Evolutionary conservation across 2,329 filamentous ascomycete genomes (phyloP).

Genomic region (Calonectria henricotiae): DNA sequence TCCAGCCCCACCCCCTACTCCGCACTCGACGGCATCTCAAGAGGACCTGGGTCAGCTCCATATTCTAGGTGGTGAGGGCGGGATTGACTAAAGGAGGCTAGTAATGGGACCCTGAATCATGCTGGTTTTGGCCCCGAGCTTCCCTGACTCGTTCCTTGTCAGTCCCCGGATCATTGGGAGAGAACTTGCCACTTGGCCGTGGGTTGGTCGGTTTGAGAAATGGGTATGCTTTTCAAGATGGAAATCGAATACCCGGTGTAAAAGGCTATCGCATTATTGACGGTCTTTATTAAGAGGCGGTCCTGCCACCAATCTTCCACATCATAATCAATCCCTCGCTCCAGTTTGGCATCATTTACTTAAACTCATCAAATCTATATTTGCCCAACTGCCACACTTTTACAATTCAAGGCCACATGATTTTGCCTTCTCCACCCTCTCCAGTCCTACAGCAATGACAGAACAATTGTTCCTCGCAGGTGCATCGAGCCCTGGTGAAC

Average conservation of each 20-base stretch:
- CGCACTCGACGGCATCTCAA: constrained; percentile 7
- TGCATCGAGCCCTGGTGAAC: constrained; percentile 38
- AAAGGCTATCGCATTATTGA: neutral
- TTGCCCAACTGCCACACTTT: neutral
- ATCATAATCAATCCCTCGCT: neutral
- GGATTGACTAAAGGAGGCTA: constrained; percentile 13
- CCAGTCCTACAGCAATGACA: constrained; percentile 30
- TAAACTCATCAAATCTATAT: neutral
- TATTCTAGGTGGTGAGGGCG: neutral
- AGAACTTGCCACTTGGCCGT: constrained; percentile 26
- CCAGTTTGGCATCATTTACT: neutral
- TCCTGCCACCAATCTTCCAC: neutral
- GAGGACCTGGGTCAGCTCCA: neutral
- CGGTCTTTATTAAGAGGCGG: constrained; percentile 16
- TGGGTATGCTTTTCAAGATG: constrained; percentile 29
- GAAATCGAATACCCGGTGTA: constrained; percentile 25
- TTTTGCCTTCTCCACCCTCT: neutral
- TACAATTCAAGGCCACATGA: neutral
- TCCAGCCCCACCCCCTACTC: constrained; percentile 29
- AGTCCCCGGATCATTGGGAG: neutral
- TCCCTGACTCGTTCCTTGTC: neutral
- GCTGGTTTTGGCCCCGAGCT: neutral
- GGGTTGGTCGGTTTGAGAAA: constrained; percentile 29
- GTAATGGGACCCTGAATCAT: constrained; percentile 23
- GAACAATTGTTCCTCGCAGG: constrained; percentile 36